phyloP scores from a whole-genome alignment of 305 asterid species.

The Fraxinus floribunda region DNA sequence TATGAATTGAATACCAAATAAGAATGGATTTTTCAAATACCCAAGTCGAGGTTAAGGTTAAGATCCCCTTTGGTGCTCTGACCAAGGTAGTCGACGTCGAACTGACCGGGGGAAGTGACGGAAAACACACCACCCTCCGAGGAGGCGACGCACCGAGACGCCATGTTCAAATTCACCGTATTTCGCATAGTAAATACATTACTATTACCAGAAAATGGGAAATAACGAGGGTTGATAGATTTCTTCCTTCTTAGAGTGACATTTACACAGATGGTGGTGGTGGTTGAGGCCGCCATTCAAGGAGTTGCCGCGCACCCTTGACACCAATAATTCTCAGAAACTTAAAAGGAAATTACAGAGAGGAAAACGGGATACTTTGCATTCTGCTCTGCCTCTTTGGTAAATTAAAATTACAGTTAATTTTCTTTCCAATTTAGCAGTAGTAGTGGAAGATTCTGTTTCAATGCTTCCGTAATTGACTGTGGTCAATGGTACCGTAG shows the following conservation, averaged over 20 bases:
- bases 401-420: background rate
- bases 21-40: conserved; percentile 21
- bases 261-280: conserved; percentile 18
- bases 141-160: conserved; percentile 25
- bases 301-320: background rate
- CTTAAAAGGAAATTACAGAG: background rate
- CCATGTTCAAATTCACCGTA: conserved; percentile 15
- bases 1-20: background rate
- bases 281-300: conserved; percentile 29
- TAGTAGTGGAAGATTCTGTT: background rate
- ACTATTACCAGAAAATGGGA: conserved; percentile 7
- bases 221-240: conserved; percentile 16
- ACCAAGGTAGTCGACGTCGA: conserved; percentile 75
- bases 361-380: background rate
- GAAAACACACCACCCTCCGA: conserved; percentile 45
- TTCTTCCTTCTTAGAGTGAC: conserved; percentile 18
- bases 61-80: conserved; percentile 91
- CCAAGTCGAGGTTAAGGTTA: conserved; percentile 61
- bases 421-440: background rate
- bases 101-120: conserved; percentile 46
- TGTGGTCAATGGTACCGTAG: background rate
- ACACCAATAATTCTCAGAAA: background rate
- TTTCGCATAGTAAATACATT: background rate
- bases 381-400: background rate
- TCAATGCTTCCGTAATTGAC: background rate